phyloP scores from a whole-genome alignment of 345 rosid species.

The Eucalyptus polybractea region DNA sequence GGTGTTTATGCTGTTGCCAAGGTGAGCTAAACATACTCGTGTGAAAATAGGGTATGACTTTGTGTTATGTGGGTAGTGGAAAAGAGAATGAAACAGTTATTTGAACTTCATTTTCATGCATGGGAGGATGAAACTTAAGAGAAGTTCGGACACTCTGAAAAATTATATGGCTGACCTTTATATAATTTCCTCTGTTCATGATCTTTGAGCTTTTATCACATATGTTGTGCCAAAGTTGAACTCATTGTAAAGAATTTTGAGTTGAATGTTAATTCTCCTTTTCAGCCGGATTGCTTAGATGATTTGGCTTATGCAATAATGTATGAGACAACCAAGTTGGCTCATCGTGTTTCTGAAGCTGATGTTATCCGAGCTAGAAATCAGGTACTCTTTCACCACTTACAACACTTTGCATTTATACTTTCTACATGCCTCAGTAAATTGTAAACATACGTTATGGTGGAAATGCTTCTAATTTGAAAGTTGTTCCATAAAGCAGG shows the following conservation, averaged over 20 bases:
- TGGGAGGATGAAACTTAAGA: neutral
- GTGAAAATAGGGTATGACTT: neutral
- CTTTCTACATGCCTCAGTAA: neutral
- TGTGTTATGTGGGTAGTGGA: neutral
- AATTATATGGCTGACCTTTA: neutral
- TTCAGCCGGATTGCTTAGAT: constrained; percentile 74
- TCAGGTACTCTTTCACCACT: constrained; percentile 39
- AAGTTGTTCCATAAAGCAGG: neutral
- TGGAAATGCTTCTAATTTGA: neutral
- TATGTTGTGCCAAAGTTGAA: neutral
- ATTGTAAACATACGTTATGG: neutral
- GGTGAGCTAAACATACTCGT: constrained; percentile 24
- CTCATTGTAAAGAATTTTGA: neutral
- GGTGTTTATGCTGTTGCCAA: constrained; percentile 97
- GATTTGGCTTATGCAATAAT: constrained; percentile 94
- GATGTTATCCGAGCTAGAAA: constrained; percentile 95
- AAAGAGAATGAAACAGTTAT: neutral
- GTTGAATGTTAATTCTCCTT: neutral
- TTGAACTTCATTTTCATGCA: neutral
- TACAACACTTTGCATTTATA: neutral
- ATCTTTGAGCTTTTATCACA: neutral
- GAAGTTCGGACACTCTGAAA: neutral
- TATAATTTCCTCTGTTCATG: neutral
- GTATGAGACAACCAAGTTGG: constrained; percentile 76
- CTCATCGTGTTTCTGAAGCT: constrained; percentile 86